These are phyloP conservation scores for Trametes pubescens DNA, from an alignment of 1,284 basidiomycete genomes.

Conservation along the genomic window DNA sequence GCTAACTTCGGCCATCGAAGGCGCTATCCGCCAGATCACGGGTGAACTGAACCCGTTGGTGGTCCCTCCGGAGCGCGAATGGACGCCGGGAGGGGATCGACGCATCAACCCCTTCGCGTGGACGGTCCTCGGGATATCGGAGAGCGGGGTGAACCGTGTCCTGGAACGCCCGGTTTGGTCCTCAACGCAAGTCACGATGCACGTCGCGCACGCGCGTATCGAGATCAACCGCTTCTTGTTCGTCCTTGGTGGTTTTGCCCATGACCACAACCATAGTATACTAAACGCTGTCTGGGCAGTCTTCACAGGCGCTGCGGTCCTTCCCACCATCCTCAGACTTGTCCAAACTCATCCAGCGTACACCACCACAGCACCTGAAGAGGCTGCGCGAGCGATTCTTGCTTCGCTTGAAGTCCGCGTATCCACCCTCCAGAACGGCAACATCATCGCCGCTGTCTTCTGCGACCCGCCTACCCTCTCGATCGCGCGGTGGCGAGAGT, in stretches of 20 bases:
- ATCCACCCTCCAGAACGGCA: background rate
- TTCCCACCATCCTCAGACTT: background rate
- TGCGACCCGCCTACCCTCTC: background rate
- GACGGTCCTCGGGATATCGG: background rate
- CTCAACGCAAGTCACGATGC: background rate
- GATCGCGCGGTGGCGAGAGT: background rate
- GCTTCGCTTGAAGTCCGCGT: background rate
- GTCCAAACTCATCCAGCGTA: background rate
- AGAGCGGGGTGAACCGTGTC: background rate
- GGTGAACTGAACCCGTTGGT: background rate
- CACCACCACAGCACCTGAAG: background rate
- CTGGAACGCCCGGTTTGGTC: background rate
- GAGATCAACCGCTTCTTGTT: background rate
- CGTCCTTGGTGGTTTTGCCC: background rate
- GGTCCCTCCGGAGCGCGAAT: background rate
- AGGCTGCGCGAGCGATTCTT: background rate
- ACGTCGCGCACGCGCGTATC: background rate
- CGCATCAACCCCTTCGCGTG: background rate
- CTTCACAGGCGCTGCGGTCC: background rate
- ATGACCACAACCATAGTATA: background rate
- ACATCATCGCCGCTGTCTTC: background rate
- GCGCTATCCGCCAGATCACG: background rate
- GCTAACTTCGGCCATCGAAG: background rate
- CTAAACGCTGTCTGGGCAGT: background rate
- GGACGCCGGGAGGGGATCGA: background rate